These are phyloP conservation scores for Jackrogersella minutella DNA, from an alignment of 495 filamentous ascomycete genomes.

Conservation along the genomic window DNA sequence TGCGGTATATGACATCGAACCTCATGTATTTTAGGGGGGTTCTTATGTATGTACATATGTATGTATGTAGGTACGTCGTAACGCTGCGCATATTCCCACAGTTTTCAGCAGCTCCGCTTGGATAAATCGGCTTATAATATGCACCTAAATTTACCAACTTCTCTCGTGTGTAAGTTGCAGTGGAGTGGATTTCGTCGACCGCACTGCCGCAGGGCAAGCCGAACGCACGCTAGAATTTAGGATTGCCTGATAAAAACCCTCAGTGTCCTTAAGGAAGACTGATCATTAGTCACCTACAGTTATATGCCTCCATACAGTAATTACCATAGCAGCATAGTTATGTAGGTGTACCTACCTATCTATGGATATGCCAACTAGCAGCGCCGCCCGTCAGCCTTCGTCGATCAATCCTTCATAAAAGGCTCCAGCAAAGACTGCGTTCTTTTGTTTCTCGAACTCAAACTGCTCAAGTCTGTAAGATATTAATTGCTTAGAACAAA, in stretches of 20 bases:
- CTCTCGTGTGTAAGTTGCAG: neutral
- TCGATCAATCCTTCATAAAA: conserved; percentile 9
- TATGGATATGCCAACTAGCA: neutral
- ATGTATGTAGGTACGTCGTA: neutral
- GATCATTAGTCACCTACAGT: too few relatives aligned
- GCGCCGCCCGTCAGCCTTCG: conserved; percentile 9
- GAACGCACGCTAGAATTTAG: neutral
- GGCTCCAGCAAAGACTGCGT: conserved; percentile 3
- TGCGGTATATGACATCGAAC: neutral
- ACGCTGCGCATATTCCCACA: conserved; percentile 1
- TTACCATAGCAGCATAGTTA: too few relatives aligned
- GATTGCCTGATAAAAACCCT: neutral
- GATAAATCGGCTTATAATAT: conserved; percentile 21
- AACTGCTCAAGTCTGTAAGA: neutral
- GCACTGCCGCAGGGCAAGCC: neutral
- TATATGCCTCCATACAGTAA: too few relatives aligned
- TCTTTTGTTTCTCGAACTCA: neutral
- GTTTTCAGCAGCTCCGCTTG: conserved; percentile 14
- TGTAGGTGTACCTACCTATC: neutral
- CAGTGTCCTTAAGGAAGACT: too few relatives aligned
- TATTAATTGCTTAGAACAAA: neutral
- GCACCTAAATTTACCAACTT: neutral
- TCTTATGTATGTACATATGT: neutral
- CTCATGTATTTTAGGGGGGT: conserved; percentile 1
- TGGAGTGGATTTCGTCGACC: conserved; percentile 3